These are phyloP conservation scores for Trichoderma sp. DNA, from an alignment of 2,329 filamentous ascomycete species.

Conservation along the genomic window DNA sequence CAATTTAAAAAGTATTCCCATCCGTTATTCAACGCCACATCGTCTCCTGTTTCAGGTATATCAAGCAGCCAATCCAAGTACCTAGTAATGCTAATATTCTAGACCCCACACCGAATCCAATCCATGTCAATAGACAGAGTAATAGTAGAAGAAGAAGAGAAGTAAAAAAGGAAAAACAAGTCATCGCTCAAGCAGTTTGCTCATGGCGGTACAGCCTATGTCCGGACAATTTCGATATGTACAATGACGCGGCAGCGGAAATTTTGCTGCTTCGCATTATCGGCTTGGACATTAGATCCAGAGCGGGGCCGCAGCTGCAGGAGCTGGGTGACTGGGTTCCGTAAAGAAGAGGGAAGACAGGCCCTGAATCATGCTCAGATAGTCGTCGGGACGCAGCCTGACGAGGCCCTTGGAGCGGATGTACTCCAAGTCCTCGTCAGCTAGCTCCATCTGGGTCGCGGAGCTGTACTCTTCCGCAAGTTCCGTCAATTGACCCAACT, in stretches of 20 bases:
- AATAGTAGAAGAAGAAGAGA: background rate
- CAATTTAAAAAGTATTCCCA: background rate
- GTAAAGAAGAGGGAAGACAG: conserved; percentile 62
- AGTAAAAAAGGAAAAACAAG: background rate
- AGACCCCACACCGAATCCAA: conserved; percentile 4
- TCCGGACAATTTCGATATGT: conserved; percentile 8
- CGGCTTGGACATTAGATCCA: conserved; percentile 46
- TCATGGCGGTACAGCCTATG: background rate
- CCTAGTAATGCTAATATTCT: conserved; percentile 13
- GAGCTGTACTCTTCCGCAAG: conserved; percentile 83
- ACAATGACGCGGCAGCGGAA: background rate
- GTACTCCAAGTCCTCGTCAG: conserved; percentile 65
- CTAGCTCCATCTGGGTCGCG: conserved; percentile 54
- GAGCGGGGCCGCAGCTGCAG: conserved; percentile 35
- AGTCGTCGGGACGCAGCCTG: conserved; percentile 77
- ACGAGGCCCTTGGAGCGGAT: conserved; percentile 67
- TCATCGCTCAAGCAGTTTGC: background rate
- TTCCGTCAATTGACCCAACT: conserved; percentile 89
- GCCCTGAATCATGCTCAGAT: conserved; percentile 74
- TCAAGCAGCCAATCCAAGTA: conserved; percentile 16
- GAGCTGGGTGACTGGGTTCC: conserved; percentile 32
- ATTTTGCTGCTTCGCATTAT: background rate
- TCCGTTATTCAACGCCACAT: conserved; percentile 11
- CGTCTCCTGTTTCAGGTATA: conserved; percentile 17
- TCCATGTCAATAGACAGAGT: background rate